These are phyloP conservation scores for Suhomyces coccinellae DNA, from an alignment of 1,139 yeast genomes.

Conservation along the genomic window DNA sequence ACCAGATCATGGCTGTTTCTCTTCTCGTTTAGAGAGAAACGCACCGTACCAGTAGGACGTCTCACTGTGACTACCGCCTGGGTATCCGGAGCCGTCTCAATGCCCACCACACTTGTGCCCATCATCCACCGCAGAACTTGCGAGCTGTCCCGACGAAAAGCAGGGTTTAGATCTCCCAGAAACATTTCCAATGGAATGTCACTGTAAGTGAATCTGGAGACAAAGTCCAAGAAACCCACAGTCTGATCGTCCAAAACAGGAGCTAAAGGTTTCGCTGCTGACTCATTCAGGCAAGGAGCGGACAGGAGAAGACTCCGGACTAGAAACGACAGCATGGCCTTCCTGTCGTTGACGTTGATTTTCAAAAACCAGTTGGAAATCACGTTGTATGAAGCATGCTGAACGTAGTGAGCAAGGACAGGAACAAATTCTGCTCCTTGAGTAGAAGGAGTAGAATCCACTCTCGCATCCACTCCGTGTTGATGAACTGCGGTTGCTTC, in stretches of 20 bases:
- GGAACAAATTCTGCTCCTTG: conserved; percentile 43
- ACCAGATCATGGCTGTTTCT: conserved; percentile 10
- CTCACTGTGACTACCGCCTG: conserved; percentile 54
- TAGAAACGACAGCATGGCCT: conserved; percentile 60
- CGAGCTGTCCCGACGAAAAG: neutral
- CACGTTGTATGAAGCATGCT: conserved; percentile 65
- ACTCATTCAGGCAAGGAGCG: neutral
- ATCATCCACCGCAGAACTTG: conserved; percentile 52
- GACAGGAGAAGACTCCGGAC: conserved; percentile 52
- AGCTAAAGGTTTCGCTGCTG: conserved; percentile 26
- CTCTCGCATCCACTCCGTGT: conserved; percentile 46
- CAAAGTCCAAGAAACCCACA: conserved; percentile 65
- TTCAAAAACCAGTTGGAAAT: conserved; percentile 75
- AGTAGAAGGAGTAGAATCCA: conserved; percentile 52
- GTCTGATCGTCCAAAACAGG: conserved; percentile 48
- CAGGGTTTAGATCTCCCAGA: neutral
- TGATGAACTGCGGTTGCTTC: conserved; percentile 18
- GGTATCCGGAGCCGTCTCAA: conserved; percentile 57
- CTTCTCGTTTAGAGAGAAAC: conserved; percentile 25
- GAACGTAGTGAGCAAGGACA: conserved; percentile 57
- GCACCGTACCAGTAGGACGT: conserved; percentile 66
- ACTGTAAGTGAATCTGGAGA: conserved; percentile 65
- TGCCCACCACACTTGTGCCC: conserved; percentile 58
- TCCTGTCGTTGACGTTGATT: conserved; percentile 58
- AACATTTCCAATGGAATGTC: conserved; percentile 51